Evolutionary conservation across 306 rosid species (phyloP).

Genomic region (Sophora flavescens): DNA sequence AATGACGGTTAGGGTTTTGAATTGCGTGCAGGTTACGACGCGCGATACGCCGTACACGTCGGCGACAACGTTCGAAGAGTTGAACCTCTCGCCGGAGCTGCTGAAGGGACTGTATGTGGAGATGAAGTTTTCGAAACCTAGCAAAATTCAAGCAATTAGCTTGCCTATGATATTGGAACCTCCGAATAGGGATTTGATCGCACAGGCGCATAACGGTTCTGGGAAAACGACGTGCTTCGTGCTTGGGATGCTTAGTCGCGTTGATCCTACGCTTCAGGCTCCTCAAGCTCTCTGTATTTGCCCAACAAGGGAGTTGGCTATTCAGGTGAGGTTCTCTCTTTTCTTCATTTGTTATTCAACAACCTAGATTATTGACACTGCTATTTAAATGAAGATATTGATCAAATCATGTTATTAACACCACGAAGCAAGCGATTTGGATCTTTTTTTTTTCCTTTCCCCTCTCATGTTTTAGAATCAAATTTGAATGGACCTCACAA

Average conservation of each 20-base stretch:
- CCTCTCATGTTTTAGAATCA: too few relatives aligned
- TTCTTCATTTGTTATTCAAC: not conserved
- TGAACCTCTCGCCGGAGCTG: conserved; percentile 70
- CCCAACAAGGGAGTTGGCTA: conserved; percentile 89
- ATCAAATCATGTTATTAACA: too few relatives aligned
- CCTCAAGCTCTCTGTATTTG: conserved; percentile 96
- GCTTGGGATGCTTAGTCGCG: conserved; percentile 92
- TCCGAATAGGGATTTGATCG: conserved; percentile 78
- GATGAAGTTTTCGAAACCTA: conserved; percentile 89
- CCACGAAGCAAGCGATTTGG: too few relatives aligned
- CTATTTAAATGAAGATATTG: too few relatives aligned
- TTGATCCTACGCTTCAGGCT: conserved; percentile 69
- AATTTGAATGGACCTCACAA: too few relatives aligned
- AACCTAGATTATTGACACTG: not conserved
- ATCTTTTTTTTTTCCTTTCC: too few relatives aligned
- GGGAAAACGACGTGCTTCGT: conserved; percentile 97
- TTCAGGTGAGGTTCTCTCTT: conserved; percentile 62
- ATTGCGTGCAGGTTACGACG: conserved; percentile 60
- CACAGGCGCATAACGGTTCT: conserved; percentile 97
- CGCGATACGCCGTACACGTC: conserved; percentile 87
- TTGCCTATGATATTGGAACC: conserved; percentile 90
- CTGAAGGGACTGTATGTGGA: conserved; percentile 84
- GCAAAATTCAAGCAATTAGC: conserved; percentile 86
- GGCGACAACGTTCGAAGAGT: conserved; percentile 76
- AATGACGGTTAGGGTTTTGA: conserved; percentile 22